Evolutionary conservation across 306 rosid species (phyloP), one percentile per base, ranked within the genome.

Genomic region (Coriaria nepalensis): DNA sequence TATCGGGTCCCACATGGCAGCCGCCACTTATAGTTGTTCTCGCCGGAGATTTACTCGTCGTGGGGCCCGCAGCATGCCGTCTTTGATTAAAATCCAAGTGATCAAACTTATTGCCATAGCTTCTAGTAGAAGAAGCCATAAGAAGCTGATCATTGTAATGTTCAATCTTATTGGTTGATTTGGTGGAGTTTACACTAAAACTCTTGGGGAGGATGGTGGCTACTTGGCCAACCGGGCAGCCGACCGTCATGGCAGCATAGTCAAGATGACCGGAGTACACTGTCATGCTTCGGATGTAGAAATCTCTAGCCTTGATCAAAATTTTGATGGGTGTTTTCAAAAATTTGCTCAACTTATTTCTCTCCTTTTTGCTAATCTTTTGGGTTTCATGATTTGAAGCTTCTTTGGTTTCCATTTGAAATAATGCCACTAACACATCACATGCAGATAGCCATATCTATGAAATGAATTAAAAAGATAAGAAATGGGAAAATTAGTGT

Each of bases 261-360:
- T 59, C 33, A 0, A 71, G 40, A 7, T 37, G 54, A 10, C 36
- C 39, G 4, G 78, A 65, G 53, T 56, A 71, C 9, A 52, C 33
- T 9, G 40, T 56, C 65, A 80, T 66, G 71, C 84, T 61, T 20
- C 6, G 33, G 13, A 73, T 52, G 59, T 80, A 80, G 47, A 71
- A 53, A 59, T 80, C 73, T 42, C 73, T 71, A 6, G 71, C 67
- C 61, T 63, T 77, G 29, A 15, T 40, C 10, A 80, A 52, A n/a
- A 76, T 20, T 57, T 74, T 65, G 4, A 76, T 9, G 4, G 88
- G 72, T 15, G 61, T 70, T 66, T 74, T 80, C 56, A 80, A 35
- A 69, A 49, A 65, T 20, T 20, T 1, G 29, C 29, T 20, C 29
- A 20, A 20, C 29, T 20, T 20, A 1, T 20, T 20, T 20, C 29